Base-by-base conservation (phyloP, 2,329 filamentous ascomycete species). In the Exophiala oligosperma region DNA sequence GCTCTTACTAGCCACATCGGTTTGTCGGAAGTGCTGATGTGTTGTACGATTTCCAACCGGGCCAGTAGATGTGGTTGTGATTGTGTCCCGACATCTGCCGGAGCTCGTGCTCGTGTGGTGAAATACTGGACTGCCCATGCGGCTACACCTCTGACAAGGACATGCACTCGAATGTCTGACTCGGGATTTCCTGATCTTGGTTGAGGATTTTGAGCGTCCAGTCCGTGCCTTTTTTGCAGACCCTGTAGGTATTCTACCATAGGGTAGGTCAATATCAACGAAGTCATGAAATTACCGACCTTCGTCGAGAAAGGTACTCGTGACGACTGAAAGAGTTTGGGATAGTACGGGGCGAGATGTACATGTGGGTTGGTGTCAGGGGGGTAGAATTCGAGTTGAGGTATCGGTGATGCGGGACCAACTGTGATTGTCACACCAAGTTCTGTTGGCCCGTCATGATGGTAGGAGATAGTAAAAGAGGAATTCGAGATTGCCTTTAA, bases 251-350 rank as follows among this genome's bases (percentile, higher is more conserved):
- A 76, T 2, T 64, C 72, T 4, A 77, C 72, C 1, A 79, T 72
- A 0, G 75, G 75, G 29, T 77, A 74, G 2, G 74, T 76, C 21
- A 74, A 49, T 1, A 76, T 69, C 73, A 79, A 54, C 0, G 57
- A 61, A 26, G 59, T 60, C 11, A 63, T 44, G 24, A 67, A 50
- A 46, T 66, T 54, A 23, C 56, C 44, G 17, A 66, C 48, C 38
- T 54, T 60, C 12, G 23, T 51, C 11, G 58, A 53, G n/a, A 64
- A 59, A 7, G 62, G 54, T n/a, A 28, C 40, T 24, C 52, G 55
- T 21, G 37, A 49, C 8, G 47, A 41, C 11, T 50, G 55, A 14
- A 66, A 55, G 4, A 57, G 38, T 38, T 59, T 56, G 2, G 56
- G 24, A 50, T 63, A 62, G 6, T 59, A 56, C 28, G 49, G 35